phyloP scores from a whole-genome alignment of 192 early-diverging fungal genomes.

The Mortierella antarctica region DNA sequence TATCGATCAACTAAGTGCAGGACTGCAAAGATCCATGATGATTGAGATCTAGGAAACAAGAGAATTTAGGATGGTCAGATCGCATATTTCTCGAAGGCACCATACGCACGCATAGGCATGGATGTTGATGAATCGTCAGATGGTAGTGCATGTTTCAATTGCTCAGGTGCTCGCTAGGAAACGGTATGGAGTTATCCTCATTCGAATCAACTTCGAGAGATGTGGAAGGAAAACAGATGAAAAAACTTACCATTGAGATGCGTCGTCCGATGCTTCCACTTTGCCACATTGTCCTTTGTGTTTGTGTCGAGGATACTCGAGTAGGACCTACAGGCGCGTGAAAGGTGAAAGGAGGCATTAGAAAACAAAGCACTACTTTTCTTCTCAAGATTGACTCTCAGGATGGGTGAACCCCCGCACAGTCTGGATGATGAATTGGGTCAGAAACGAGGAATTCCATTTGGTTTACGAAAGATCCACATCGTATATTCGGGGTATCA shows the following conservation, averaged over 20 bases:
- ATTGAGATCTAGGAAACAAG: neutral
- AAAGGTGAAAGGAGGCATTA: too few relatives aligned
- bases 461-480: conserved; percentile 55
- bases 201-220: conserved; percentile 30
- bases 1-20: neutral
- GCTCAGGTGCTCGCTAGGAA: conserved; percentile 58
- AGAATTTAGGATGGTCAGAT: neutral
- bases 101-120: neutral
- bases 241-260: too few relatives aligned
- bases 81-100: neutral
- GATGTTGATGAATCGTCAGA: conserved; percentile 53
- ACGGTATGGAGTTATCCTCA: conserved; percentile 56
- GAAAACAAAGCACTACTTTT: too few relatives aligned
- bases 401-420: too few relatives aligned
- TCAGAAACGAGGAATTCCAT: conserved; percentile 60
- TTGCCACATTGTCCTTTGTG: too few relatives aligned
- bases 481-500: conserved; percentile 55
- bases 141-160: conserved; percentile 58
- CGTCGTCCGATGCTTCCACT: too few relatives aligned
- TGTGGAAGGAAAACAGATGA: neutral
- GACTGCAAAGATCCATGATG: too few relatives aligned
- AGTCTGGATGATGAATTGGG: conserved; percentile 15
- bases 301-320: too few relatives aligned
- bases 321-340: too few relatives aligned
- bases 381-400: too few relatives aligned